These are phyloP conservation scores for Nemania diffusa DNA, from an alignment of 2,329 filamentous ascomycete genomes.

Conservation along the genomic window DNA sequence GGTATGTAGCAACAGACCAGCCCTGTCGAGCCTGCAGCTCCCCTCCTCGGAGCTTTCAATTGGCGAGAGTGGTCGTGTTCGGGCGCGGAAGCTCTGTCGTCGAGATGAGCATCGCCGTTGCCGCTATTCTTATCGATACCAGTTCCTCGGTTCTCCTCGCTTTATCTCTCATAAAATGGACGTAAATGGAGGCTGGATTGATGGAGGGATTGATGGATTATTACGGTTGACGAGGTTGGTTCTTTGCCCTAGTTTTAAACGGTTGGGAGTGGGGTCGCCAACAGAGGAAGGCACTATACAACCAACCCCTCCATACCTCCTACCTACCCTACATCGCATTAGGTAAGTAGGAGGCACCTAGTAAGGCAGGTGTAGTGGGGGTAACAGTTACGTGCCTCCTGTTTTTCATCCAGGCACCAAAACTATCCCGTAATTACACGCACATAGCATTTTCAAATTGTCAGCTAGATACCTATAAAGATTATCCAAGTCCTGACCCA, in stretches of 20 bases:
- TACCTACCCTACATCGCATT: not conserved
- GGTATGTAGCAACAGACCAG: constrained; percentile 17
- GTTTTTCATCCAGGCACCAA: too few species aligned
- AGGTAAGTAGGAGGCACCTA: too few species aligned
- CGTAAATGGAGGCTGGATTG: constrained; percentile 17
- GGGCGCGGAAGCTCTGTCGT: not conserved
- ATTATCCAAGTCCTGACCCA: too few species aligned
- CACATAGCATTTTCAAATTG: too few species aligned
- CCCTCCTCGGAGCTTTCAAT: constrained; percentile 1
- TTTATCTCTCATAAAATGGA: not conserved
- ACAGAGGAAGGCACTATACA: not conserved
- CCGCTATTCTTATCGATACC: constrained; percentile 35
- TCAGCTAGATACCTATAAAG: too few species aligned
- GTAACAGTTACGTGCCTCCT: too few species aligned
- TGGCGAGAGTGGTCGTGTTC: not conserved
- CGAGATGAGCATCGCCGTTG: not conserved
- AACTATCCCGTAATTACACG: too few species aligned
- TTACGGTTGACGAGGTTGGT: constrained; percentile 33
- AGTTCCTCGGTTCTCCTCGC: constrained; percentile 10
- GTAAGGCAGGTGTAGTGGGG: too few species aligned
- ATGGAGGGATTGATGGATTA: constrained; percentile 17
- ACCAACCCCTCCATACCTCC: not conserved
- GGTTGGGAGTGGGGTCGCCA: constrained; percentile 27
- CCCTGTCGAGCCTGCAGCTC: constrained; percentile 24
- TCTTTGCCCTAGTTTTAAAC: constrained; percentile 37